Base-by-base conservation (phyloP, 129 eudicot species). In the Ambrosia trifida region DNA sequence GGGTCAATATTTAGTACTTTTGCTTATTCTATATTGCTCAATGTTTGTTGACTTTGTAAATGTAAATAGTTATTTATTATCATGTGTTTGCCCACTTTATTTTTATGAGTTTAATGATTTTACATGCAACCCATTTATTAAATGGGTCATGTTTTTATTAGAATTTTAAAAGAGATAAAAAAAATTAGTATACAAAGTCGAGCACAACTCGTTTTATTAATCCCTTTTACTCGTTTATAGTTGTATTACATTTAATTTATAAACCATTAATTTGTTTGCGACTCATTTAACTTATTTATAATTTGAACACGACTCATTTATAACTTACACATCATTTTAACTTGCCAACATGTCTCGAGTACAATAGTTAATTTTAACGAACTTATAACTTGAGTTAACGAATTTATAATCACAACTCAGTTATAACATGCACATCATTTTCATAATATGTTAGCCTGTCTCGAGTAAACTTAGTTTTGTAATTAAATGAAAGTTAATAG, bases 1-100 rank as follows among this genome's bases (percentile, higher is more conserved):
- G 46, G 87, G 89, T 78, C 51, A 76, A 70, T 79, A 75, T 78
- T 17, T 78, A 20, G 89, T 81, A 80, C 44, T 85, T 85, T 70
- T 12, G n/a, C 14, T 18, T 31, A 30, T 73, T 80, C 52, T 73
- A 77, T 58, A 47, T 4, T 8, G 19, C 31, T 74, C 1, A 57
- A 62, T 77, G 64, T 56, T 45, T 52, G 76, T 49, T 67, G 66
- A 79, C 68, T 84, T 66, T 68, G 41, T 58, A 75, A 70, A 72
- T 76, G 73, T 68, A 50, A 57, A 75, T 73, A 73, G 71, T 64
- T 73, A 44, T n/a, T 2, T 47, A 5, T 0, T 24, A 24, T 16
- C 17, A 50, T 20, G 11, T 54, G 31, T 54, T 54, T 18, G 33
- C 14, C 24, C 56, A 1, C 7, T 18, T 19, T 18, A 19, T 54